Conservation (phyloP, 768 basidiomycete genomes). For the Dacryopinax spathularia region DNA sequence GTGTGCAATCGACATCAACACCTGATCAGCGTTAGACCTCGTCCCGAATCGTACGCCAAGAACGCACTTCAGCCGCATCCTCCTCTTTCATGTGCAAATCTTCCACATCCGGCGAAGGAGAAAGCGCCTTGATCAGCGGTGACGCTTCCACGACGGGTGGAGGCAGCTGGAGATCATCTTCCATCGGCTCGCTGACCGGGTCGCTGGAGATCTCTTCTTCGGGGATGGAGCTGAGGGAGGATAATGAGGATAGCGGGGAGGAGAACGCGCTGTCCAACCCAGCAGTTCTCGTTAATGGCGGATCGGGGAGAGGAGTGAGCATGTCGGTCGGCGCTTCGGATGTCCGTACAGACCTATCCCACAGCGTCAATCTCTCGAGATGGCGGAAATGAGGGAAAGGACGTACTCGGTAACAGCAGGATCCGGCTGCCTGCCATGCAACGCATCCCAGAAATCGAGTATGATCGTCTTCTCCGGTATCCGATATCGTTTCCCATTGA, state of each 20-base stretch:
- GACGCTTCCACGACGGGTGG: background rate
- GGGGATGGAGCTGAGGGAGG: background rate
- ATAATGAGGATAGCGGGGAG: background rate
- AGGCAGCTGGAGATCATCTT: background rate
- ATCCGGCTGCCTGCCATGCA: constrained; percentile 8
- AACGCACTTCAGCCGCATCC: background rate
- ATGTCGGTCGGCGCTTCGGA: background rate
- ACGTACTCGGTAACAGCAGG: background rate
- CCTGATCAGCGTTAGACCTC: background rate
- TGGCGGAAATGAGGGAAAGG: background rate
- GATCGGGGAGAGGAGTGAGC: background rate
- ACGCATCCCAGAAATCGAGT: constrained; percentile 88
- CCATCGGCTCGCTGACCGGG: background rate
- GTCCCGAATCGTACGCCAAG: background rate
- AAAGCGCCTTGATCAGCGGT: background rate
- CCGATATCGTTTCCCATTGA: constrained; percentile 78
- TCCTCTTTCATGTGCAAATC: background rate
- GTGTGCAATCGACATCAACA: background rate
- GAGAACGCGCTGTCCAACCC: background rate
- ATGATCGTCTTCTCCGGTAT: constrained; percentile 85
- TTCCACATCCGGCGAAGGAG: background rate
- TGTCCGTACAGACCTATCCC: background rate
- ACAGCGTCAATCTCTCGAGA: too few species aligned
- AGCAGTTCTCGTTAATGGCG: background rate
- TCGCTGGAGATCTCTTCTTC: background rate